Percentiles rank a stretch among this genome's conserved stretches.
phyloP scores from a whole-genome alignment of 768 basidiomycete species.

The Lactarius pseudohatsudake region DNA sequence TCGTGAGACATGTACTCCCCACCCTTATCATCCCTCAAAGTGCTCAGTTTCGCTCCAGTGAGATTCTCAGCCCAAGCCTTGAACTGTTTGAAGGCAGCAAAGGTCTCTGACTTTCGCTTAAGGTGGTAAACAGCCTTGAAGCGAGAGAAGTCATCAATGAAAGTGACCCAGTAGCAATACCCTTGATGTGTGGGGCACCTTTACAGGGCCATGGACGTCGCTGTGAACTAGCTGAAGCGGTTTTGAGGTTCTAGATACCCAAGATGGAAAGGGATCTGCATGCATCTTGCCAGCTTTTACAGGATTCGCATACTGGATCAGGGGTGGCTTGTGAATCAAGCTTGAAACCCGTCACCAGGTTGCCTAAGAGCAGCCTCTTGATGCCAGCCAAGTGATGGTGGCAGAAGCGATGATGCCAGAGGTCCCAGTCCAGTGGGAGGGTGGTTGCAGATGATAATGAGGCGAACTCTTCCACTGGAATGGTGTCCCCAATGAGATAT shows the following conservation, averaged over 20 bases:
- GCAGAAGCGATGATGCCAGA: background rate
- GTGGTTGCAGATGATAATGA: background rate
- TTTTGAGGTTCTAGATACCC: background rate
- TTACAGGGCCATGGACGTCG: background rate
- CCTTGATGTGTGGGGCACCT: background rate
- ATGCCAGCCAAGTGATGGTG: background rate
- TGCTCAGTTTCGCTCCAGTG: too few species aligned
- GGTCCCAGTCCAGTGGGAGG: background rate
- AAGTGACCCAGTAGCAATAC: too few species aligned
- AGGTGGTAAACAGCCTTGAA: too few species aligned
- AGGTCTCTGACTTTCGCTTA: too few species aligned
- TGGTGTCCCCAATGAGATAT: background rate
- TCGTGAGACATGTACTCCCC: too few species aligned
- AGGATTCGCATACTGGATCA: background rate
- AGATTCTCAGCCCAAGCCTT: too few species aligned
- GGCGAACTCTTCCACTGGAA: background rate
- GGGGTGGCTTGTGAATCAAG: background rate
- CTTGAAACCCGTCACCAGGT: background rate
- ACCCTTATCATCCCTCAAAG: too few species aligned
- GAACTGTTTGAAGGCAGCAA: too few species aligned
- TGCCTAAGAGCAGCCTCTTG: background rate
- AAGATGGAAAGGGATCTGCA: background rate
- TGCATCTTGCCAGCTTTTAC: background rate
- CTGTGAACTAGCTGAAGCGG: background rate
- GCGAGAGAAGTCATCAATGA: too few species aligned